Conservation (phyloP, 352 stramenopile species). For the Globisporangium irregulare region DNA sequence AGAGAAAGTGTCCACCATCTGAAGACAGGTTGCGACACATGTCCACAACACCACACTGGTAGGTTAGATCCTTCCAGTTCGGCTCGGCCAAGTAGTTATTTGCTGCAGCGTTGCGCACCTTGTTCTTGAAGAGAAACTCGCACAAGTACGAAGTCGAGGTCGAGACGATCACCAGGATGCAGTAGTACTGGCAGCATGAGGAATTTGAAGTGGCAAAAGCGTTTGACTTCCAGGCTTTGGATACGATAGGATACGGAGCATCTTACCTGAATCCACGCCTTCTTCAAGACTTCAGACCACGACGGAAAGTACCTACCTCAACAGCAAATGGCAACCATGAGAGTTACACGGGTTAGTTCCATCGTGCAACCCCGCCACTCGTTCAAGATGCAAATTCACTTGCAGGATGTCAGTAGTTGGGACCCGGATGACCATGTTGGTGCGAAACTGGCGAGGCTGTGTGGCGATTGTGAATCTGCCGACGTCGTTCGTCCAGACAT, state of each 20-base stretch:
- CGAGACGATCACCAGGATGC: conserved; percentile 36
- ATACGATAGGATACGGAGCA: background rate
- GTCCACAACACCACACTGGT: too few species aligned
- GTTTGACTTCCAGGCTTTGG: background rate
- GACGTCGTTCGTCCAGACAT: conserved; percentile 39
- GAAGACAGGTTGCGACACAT: background rate
- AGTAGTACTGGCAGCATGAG: conserved; percentile 35
- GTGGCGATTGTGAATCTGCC: conserved; percentile 9
- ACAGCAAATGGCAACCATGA: background rate
- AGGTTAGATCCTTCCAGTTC: background rate
- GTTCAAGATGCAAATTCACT: background rate
- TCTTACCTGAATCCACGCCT: conserved; percentile 64
- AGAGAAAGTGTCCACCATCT: conserved; percentile 34
- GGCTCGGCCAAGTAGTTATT: background rate
- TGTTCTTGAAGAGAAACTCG: conserved; percentile 43
- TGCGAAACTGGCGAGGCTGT: conserved; percentile 26
- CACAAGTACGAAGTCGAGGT: conserved; percentile 26
- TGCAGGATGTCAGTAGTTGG: conserved; percentile 33
- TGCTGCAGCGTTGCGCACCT: conserved; percentile 18
- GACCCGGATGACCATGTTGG: conserved; percentile 44
- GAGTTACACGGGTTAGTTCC: background rate
- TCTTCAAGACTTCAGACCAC: conserved; percentile 62
- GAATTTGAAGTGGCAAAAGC: background rate
- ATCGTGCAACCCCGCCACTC: too few species aligned
- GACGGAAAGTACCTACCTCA: conserved; percentile 42